Base-by-base conservation (phyloP, 2,329 filamentous ascomycete species). In the Capronia coronata region DNA sequence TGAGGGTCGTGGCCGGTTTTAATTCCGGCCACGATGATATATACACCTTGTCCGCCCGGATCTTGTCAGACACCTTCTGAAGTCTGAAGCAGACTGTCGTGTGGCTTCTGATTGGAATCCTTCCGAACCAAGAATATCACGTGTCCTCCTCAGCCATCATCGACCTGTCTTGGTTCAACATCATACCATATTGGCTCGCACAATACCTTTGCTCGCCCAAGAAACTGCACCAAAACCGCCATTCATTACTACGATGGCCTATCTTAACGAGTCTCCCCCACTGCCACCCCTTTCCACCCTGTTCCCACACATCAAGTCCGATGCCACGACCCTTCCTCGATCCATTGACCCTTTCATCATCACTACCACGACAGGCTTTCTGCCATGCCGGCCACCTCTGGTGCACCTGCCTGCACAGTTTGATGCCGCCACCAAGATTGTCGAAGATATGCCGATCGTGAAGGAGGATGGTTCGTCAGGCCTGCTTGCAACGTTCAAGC, bases 391-490 rank as follows among this genome's bases (percentile, higher is more conserved):
- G 32, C 62, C 64, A 35, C 66, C 70, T 16, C 63, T 69, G 35
- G 61, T 60, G 43, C 66, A 74, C 8, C 78, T 95, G 0, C 89
- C 90, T 16, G 59, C 74, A 11, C 84, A 84, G 65, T 96, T 95
- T 64, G 76, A 80, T 29, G 70, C 78, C 2, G 74, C 94, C 27
- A 82, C 87, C 66, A 80, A 79, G 19, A 75, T 94, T 54, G 76
- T 91, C 25, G 75, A 81, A 51, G 80, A 82, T 52, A 87, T 93
- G 79, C 87, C 90, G 21, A 83, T 95, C 65, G 80, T 80, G 70
- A 93, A 79, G 43, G 69, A 77, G 7, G 80, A 83, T 51, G 89
- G 89, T 1, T 73, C 76, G 29, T 83, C 87, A 1, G 90, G 90
- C 16, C 77, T 95, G 5, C 78, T 96, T 41, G 87, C 87, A 16